Conservation (phyloP, 2,329 filamentous ascomycete genomes). For the Monosporascus ibericus region DNA sequence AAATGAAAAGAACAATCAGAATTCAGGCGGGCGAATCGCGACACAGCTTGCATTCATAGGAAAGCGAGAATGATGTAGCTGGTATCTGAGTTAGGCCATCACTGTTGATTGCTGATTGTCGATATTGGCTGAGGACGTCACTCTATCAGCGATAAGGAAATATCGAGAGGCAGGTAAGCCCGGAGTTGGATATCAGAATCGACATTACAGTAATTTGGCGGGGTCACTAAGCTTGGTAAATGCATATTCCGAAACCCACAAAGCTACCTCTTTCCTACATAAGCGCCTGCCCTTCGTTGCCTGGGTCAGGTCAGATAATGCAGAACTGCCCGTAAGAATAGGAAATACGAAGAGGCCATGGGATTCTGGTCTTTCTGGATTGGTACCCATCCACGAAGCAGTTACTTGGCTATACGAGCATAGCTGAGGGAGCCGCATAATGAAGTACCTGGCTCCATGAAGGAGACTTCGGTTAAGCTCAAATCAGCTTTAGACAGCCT, state of each 20-base stretch:
- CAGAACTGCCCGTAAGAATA: no score
- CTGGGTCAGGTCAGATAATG: no score
- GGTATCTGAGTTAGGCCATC: not conserved
- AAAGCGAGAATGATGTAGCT: not conserved
- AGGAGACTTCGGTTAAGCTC: no score
- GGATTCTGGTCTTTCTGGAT: no score
- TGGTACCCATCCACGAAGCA: no score
- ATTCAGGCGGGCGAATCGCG: not conserved
- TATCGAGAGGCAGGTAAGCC: conserved; percentile 1
- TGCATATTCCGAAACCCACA: not conserved
- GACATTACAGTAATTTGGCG: not conserved
- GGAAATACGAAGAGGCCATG: no score
- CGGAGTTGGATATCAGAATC: conserved; percentile 2
- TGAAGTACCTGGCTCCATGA: no score
- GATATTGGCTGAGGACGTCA: conserved; percentile 3
- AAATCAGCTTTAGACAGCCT: not conserved
- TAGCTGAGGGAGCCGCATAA: no score
- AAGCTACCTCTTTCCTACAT: no score
- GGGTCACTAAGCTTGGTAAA: not conserved
- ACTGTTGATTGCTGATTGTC: not conserved
- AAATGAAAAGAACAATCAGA: not conserved
- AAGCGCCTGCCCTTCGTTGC: no score
- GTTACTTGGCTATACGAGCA: no score
- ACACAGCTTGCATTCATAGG: not conserved
- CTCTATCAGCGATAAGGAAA: conserved; percentile 10